Evolutionary conservation across 176 grass and related monocot species (phyloP), one percentile per base, ranked within the genome.

Genomic region (Panicum miliaceum): DNA sequence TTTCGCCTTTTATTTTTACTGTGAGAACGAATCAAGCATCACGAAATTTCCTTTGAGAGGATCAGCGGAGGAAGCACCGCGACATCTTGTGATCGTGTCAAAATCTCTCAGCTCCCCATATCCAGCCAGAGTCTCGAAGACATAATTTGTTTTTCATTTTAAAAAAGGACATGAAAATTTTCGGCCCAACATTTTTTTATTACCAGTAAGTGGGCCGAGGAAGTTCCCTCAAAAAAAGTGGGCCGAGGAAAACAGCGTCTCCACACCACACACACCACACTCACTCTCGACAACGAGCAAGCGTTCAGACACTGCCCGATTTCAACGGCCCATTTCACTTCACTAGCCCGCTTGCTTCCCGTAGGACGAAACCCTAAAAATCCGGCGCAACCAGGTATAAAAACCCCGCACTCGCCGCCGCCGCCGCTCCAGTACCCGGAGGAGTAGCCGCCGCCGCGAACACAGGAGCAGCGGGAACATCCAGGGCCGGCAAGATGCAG

Each of bases 401-500:
- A 86, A 40, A 0, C 0, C 46, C 36, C 12, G 46, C 65, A 38
- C 51, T 16, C 40, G 15, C 51, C 9, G 10, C 58, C 56, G 15
- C 78, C 18, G 5, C 47, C 35, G 23, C 59, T 13, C 15, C 29
- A 36, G 54, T 20, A 6, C 10, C 22, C 19, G 12, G 57, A 62
- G 7, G 56, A 78, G 13, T 0, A 62, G 13, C 16, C 37, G 47
- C 43, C 71, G 46, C 46, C 46, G 32, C 67, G 51, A 59, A n/a
- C 25, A 3, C 54, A 37, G 70, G 13, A 23, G 60, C 22, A 3
- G 35, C 14, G 67, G 29, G n/a, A 56, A 54, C 42, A 73, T 13
- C 36, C n/a, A 34, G 59, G 8, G 11, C 23, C 34, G 36, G 36
- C 78, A 78, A 86, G 89, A 94, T 94, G 92, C 92, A 94, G 89